Evolutionary conservation across 1,139 yeast genomes (phyloP).

Genomic region (Yamadazyma dendronema): DNA sequence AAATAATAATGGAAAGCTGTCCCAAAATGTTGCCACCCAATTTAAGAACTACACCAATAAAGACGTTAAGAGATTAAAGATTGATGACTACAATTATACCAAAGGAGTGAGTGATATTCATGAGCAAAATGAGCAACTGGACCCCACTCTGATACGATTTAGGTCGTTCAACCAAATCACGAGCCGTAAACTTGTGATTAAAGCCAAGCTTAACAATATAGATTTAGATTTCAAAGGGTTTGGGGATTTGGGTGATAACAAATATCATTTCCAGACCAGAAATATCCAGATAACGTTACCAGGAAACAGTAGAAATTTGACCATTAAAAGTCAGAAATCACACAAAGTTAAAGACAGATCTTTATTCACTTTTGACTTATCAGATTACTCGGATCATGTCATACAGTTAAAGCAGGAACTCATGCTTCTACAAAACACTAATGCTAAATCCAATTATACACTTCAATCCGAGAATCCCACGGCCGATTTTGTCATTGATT

Average conservation of each 20-base stretch:
- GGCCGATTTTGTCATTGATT: constrained; percentile 11
- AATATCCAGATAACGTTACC: constrained; percentile 5
- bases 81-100: constrained; percentile 7
- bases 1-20: not conserved
- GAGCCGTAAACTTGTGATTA: constrained; percentile 7
- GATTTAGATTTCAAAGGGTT: constrained; percentile 6
- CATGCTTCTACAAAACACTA: constrained; percentile 9
- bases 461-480: constrained; percentile 11
- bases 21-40: constrained; percentile 1
- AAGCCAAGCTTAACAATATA: constrained; percentile 1
- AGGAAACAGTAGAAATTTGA: constrained; percentile 7
- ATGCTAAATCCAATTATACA: constrained; percentile 14
- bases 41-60: constrained; percentile 4
- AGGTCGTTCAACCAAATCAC: constrained; percentile 12
- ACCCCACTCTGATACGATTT: constrained; percentile 12
- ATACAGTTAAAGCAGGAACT: constrained; percentile 13
- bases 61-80: constrained; percentile 7
- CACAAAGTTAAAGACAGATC: constrained; percentile 16
- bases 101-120: constrained; percentile 10
- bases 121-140: constrained; percentile 9
- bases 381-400: constrained; percentile 1
- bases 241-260: constrained; percentile 1
- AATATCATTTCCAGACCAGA: constrained; percentile 4
- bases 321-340: constrained; percentile 14
- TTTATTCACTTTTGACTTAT: constrained; percentile 14